Evolutionary conservation across 1,284 basidiomycete genomes (phyloP), one percentile per base, ranked within the genome.

Genomic region (Sparassis latifolia): DNA sequence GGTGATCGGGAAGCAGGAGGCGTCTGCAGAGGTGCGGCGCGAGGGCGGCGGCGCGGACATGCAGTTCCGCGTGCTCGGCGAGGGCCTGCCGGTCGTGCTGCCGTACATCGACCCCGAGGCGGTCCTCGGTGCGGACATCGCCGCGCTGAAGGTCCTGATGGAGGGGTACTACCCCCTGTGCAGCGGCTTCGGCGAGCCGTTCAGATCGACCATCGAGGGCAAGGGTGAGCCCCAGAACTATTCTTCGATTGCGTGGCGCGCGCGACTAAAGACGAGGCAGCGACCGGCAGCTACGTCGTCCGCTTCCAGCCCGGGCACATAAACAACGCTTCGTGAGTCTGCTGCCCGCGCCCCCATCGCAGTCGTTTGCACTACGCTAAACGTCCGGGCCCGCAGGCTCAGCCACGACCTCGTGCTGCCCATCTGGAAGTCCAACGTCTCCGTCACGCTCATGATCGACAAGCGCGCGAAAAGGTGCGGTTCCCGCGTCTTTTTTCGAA

Each of bases 351-450:
- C 35, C 12, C 7, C 12, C 7, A 37, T 7, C 35, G 35, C 6
- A 12, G 7, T 37, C 35, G 12, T 37, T 6, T 37, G 35, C 35
- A 7, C 12, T 12, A 37, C 35, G 6, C 7, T 7, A 37, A 7
- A 37, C 35, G 6, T 12, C 35, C 6, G 7, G 35, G 35, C 35
- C 12, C 53, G 5, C 54, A 92, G 88, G 10, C 73, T 93, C 40
- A 72, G 78, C 10, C 82, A 90, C 59, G 84, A 92, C 44, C 73
- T 97, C 31, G 69, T 86, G 28, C 70, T 97, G 20, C 93, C 95
- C 0, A 78, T 97, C 47, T 97, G 94, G 95, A 92, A 90, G 69
- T 92, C 91, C 1, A 86, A 84, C 55, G 80, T 84, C 12, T 93
- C 90, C 2, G 68, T 95, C 51, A 83, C 86, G 3, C 74, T 97